phyloP scores from a whole-genome alignment of 75 land plant species.

The Pinus taeda region DNA sequence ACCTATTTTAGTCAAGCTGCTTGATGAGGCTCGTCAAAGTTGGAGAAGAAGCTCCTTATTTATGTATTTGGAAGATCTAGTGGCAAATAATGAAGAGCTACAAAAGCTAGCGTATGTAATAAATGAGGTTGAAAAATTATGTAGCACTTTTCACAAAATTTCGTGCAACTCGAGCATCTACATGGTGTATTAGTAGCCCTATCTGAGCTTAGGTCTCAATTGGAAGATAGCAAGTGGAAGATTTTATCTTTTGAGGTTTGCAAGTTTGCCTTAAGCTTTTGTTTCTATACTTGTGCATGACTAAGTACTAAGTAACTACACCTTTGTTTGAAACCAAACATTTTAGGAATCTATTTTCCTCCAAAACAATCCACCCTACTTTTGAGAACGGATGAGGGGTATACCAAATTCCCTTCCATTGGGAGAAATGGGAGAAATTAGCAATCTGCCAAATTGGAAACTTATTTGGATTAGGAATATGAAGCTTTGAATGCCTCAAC shows the following conservation, averaged over 20 bases:
- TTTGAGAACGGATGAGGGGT: too few species aligned
- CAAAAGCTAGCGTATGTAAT: conserved; percentile 63
- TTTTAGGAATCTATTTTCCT: too few species aligned
- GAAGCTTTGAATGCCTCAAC: too few species aligned
- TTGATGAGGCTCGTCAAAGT: conserved; percentile 82
- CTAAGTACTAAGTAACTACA: too few species aligned
- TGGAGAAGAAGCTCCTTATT: conserved; percentile 86
- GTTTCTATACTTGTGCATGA: neutral
- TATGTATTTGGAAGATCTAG: conserved; percentile 63
- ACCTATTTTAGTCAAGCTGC: conserved; percentile 56
- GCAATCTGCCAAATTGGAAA: too few species aligned
- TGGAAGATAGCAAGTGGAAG: conserved; percentile 68
- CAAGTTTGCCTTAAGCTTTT: neutral
- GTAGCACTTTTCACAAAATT: conserved; percentile 42
- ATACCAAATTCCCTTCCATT: too few species aligned
- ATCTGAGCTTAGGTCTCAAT: conserved; percentile 70
- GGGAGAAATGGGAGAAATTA: too few species aligned
- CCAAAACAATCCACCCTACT: too few species aligned
- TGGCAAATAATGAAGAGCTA: conserved; percentile 69
- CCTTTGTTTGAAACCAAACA: too few species aligned
- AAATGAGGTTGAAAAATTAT: conserved; percentile 75
- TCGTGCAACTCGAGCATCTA: conserved; percentile 44
- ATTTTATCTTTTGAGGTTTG: conserved; percentile 48
- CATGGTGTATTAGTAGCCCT: conserved; percentile 83
- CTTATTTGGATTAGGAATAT: too few species aligned